A percentile compares a stretch with the other conserved stretches of the same genome.
Conservation (phyloP, 2,329 filamentous ascomycete species). For the Aspergillus fischeri region DNA sequence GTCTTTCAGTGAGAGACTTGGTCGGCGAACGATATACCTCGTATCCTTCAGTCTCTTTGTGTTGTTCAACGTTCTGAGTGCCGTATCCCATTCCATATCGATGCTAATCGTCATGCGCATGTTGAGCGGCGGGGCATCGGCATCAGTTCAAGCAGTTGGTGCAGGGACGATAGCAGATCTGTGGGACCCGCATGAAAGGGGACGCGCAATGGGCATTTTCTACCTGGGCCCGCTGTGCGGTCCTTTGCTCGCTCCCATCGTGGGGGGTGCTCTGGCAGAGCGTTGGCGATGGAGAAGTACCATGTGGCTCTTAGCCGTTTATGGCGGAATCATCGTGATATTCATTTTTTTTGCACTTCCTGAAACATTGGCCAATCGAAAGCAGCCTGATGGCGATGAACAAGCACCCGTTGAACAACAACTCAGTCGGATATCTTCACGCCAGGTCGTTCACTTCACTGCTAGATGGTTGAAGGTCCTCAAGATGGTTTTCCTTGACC, state of each 20-base stretch:
- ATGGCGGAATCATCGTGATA: slow-evolving; percentile 50
- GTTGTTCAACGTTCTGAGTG: slow-evolving; percentile 66
- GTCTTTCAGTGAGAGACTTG: slow-evolving; percentile 67
- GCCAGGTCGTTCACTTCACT: slow-evolving; percentile 56
- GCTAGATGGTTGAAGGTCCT: slow-evolving; percentile 52
- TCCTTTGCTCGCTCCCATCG: slow-evolving; percentile 69
- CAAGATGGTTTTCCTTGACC: slow-evolving; percentile 65
- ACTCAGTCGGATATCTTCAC: slow-evolving; percentile 55
- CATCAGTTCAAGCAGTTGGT: slow-evolving; percentile 77
- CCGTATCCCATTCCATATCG: slow-evolving; percentile 63
- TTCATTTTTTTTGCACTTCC: slow-evolving; percentile 43
- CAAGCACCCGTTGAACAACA: slow-evolving; percentile 22
- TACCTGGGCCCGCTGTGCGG: slow-evolving; percentile 75
- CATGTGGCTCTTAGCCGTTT: slow-evolving; percentile 72
- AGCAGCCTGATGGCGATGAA: slow-evolving; percentile 23
- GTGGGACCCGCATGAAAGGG: slow-evolving; percentile 69
- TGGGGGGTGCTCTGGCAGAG: slow-evolving; percentile 69
- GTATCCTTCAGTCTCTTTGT: slow-evolving; percentile 68
- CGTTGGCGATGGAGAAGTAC: slow-evolving; percentile 70
- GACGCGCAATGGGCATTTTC: slow-evolving; percentile 76
- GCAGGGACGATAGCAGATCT: slow-evolving; percentile 79
- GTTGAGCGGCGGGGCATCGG: slow-evolving; percentile 69
- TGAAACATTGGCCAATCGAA: slow-evolving; percentile 36
- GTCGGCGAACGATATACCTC: slow-evolving; percentile 74
- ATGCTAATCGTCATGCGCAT: slow-evolving; percentile 77